Evolutionary conservation across 2,329 filamentous ascomycete genomes (phyloP).

Genomic region (Pseudopyricularia cyperi): DNA sequence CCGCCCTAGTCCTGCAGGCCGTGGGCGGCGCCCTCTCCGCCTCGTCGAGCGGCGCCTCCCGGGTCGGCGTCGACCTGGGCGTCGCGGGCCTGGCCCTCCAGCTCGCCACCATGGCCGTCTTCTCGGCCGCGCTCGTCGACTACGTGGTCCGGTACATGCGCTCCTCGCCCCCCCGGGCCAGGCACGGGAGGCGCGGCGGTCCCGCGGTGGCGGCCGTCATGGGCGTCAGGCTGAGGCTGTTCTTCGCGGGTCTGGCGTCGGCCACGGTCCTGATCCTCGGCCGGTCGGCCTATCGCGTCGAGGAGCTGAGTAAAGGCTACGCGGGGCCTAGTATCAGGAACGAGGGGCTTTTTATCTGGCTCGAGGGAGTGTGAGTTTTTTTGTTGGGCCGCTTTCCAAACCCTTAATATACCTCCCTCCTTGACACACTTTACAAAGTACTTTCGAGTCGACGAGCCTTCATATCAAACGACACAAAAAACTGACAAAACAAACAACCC

Average conservation of each 20-base stretch:
- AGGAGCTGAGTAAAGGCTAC: slow-evolving; percentile 52
- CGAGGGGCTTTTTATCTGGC: slow-evolving; percentile 36
- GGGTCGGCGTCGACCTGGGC: slow-evolving; percentile 33
- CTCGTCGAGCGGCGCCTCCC: slow-evolving; percentile 27
- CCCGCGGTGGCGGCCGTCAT: not conserved
- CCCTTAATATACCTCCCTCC: too few species aligned
- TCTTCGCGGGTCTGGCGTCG: slow-evolving; percentile 7
- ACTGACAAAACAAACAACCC: too few species aligned
- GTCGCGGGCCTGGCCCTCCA: slow-evolving; percentile 46
- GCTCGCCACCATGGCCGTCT: slow-evolving; percentile 38
- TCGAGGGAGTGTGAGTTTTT: slow-evolving; percentile 26
- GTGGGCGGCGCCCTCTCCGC: slow-evolving; percentile 39
- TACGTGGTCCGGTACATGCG: slow-evolving; percentile 30
- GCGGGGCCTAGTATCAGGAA: slow-evolving; percentile 37
- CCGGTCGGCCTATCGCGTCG: slow-evolving; percentile 49
- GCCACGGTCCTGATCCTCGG: slow-evolving; percentile 47
- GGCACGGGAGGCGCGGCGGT: too few species aligned
- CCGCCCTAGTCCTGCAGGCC: slow-evolving; percentile 42
- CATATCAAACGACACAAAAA: too few species aligned
- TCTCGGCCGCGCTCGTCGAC: slow-evolving; percentile 32
- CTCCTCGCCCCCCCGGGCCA: not conserved
- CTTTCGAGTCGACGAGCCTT: too few species aligned
- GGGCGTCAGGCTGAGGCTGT: slow-evolving; percentile 19
- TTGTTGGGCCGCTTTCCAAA: too few species aligned
- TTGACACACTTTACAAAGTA: too few species aligned